A percentile compares a stretch with the other conserved stretches of the same genome.
Evolutionary conservation across 371 early-diverging fungal genomes (phyloP).

Genomic region (Mortierella sp.): DNA sequence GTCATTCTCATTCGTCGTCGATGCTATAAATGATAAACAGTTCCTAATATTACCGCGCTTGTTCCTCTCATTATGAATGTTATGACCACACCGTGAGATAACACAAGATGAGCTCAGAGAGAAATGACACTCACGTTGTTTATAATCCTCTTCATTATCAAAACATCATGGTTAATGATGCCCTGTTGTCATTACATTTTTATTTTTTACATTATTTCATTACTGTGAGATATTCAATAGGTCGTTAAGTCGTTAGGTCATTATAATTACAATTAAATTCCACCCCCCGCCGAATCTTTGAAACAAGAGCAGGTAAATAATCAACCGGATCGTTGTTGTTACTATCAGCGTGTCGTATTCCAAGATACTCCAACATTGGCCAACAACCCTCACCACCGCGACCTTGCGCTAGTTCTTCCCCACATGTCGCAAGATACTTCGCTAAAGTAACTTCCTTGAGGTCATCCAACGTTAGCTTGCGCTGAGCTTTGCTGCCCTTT

Average conservation of each 20-base stretch:
- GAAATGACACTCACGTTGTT: too few relatives aligned
- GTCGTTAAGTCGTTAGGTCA: neutral
- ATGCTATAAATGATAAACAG: too few relatives aligned
- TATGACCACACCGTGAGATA: too few relatives aligned
- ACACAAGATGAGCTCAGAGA: too few relatives aligned
- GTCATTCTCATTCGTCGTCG: too few relatives aligned
- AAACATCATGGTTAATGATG: too few relatives aligned
- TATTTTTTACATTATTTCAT: too few relatives aligned
- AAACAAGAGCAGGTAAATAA: neutral
- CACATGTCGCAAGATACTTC: neutral
- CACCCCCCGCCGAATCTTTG: neutral
- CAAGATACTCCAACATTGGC: conserved; percentile 1
- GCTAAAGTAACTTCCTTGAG: neutral
- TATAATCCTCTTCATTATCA: too few relatives aligned
- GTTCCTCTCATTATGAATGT: too few relatives aligned
- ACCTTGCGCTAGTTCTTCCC: neutral
- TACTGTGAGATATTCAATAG: too few relatives aligned
- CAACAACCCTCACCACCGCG: neutral
- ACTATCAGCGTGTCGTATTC: neutral
- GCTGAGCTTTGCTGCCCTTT: neutral
- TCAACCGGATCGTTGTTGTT: neutral
- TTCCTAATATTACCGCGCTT: too few relatives aligned
- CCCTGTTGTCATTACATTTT: too few relatives aligned
- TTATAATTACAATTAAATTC: conserved; percentile 3
- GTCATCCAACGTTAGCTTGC: neutral